Conservation (phyloP, 331 rosid genomes). For the Spiraea crenata region DNA sequence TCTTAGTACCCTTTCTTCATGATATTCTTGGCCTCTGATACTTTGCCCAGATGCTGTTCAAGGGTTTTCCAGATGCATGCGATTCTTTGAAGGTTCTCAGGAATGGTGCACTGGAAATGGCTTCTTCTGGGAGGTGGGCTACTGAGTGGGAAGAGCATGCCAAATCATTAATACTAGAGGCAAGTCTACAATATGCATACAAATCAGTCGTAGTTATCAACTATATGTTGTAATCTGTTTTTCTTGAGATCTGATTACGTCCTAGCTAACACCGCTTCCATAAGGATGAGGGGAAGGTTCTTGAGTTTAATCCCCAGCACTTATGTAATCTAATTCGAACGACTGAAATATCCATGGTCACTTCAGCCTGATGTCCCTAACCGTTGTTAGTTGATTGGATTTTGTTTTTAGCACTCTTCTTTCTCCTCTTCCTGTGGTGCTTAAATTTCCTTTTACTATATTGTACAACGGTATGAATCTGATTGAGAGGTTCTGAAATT, state of each 20-base stretch:
- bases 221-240: background rate
- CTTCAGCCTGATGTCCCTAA: background rate
- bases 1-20: background rate
- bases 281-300: background rate
- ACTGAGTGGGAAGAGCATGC: conserved; percentile 93
- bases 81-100: conserved; percentile 53
- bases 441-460: background rate
- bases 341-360: background rate
- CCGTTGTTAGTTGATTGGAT: background rate
- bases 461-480: conserved; percentile 3
- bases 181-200: conserved; percentile 29
- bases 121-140: conserved; percentile 73
- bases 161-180: conserved; percentile 73
- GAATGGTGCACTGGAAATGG: conserved; percentile 61
- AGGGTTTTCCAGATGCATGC: conserved; percentile 81
- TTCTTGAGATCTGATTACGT: background rate
- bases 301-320: background rate
- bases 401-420: background rate
- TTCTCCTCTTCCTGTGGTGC: background rate
- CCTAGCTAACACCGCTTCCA: background rate
- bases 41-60: conserved; percentile 59
- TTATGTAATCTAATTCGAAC: background rate
- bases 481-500: background rate
- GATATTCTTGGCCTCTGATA: background rate
- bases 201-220: background rate